Evolutionary conservation across 2,329 filamentous ascomycete genomes (phyloP), one percentile per base, ranked within the genome.

Genomic region (Cladosporium cucumerinum): DNA sequence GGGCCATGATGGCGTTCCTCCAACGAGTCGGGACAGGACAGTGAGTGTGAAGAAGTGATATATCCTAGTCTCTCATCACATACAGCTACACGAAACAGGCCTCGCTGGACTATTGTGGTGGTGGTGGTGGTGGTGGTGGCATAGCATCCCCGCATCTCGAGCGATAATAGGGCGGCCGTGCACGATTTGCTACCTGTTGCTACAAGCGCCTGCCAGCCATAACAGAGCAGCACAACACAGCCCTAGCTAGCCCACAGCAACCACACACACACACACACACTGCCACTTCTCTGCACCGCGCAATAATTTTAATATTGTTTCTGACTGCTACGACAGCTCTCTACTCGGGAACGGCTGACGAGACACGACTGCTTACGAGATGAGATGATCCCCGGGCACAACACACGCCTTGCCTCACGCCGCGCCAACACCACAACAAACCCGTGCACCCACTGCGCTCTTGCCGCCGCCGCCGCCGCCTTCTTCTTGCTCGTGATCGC

Each of bases 1-100:
- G 71, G n/a, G 72, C 71, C 71, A 73, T 74, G 18, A 30, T 43
- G 59, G 48, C 46, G 58, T 30, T 34, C 12, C 23, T 51, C 16
- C 18, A 18, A 7, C 43, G 39, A 21, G 23, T n/a, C n/a, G 11
- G 34, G 36, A 28, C 16, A 11, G 23, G 25, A 28, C 16, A 30
- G 14, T 10, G 49, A 39, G 30, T 57, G 36, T 46, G 25, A 43
- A 58, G 34, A 43, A 48, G 49, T 28, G 28, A 39, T 51, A 26
- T 51, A 26, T 16, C 3, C 25, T 52, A 52, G 23, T 10, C 12
- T 46, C 39, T 46, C n/a, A 46, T 46, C 39, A 46, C 39, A 46
- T 46, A n/a, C 39, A 46, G 39, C n/a, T n/a, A 46, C 49, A 30
- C 51, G 51, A 32, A 54, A 12, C 23, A 7, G 14, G 51, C 16